These are phyloP conservation scores for Pseudogymnoascus sp. DNA, from an alignment of 2,329 filamentous ascomycete species.

Conservation along the genomic window DNA sequence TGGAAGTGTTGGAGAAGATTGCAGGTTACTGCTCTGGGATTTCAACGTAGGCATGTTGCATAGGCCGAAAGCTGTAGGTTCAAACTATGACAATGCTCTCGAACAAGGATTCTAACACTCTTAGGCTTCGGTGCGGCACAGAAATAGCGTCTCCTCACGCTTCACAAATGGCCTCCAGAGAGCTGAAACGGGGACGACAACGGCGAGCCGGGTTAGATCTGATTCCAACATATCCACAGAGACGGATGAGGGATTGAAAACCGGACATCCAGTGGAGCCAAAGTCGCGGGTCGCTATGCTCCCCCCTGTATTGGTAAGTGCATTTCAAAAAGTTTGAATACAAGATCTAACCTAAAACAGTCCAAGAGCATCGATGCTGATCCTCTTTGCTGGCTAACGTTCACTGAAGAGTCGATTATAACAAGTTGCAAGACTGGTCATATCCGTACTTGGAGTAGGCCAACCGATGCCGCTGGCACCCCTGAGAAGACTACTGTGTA, in stretches of 20 bases:
- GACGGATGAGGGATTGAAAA: conserved; percentile 35
- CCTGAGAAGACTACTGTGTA: conserved; percentile 4
- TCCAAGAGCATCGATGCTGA: conserved; percentile 79
- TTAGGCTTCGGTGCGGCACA: conserved; percentile 49
- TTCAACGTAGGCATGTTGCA: conserved; percentile 96
- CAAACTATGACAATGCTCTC: conserved; percentile 1
- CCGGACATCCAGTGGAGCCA: conserved; percentile 65
- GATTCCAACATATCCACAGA: conserved; percentile 58
- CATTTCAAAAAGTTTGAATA: background rate
- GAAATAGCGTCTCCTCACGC: conserved; percentile 43
- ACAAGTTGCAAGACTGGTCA: conserved; percentile 68
- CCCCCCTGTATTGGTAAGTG: conserved; percentile 76
- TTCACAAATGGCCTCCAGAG: conserved; percentile 43
- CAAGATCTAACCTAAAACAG: conserved; percentile 35
- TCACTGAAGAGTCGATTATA: conserved; percentile 87
- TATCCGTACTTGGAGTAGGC: conserved; percentile 24
- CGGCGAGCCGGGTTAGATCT: conserved; percentile 56
- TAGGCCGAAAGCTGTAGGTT: conserved; percentile 72
- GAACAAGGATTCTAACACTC: background rate
- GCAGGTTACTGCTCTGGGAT: conserved; percentile 87
- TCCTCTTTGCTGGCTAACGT: conserved; percentile 83
- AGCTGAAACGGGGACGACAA: conserved; percentile 56
- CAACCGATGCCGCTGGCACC: conserved; percentile 17
- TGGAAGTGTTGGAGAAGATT: conserved; percentile 91
- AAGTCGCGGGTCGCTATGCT: conserved; percentile 75